Evolutionary conservation across 2,329 filamentous ascomycete species (phyloP).

Genomic region (Lasiodiplodia sp.): DNA sequence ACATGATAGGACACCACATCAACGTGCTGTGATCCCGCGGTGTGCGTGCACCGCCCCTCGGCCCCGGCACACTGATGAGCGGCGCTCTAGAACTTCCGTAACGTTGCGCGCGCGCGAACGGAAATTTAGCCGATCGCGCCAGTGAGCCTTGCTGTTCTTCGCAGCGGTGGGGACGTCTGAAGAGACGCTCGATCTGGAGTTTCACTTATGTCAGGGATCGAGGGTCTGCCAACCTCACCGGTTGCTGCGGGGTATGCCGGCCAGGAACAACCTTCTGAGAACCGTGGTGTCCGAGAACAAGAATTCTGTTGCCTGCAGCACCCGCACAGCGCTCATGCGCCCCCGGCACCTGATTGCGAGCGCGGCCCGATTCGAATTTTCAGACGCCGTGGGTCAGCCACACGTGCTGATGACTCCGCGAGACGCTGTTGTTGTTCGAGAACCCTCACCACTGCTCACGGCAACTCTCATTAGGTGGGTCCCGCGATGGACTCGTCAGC

Average conservation of each 20-base stretch:
- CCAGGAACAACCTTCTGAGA: conserved; percentile 1
- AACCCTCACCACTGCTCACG: conserved; percentile 6
- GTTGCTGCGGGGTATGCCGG: conserved; percentile 17
- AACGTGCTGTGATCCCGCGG: neutral
- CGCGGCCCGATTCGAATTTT: conserved; percentile 22
- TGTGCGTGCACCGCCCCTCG: neutral
- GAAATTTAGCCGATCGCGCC: conserved; percentile 14
- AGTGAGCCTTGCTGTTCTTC: neutral
- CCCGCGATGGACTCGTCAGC: neutral
- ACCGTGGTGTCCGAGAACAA: conserved; percentile 12
- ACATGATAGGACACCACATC: conserved; percentile 19
- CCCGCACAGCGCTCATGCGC: conserved; percentile 1
- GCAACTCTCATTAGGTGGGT: conserved; percentile 7
- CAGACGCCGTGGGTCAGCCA: neutral
- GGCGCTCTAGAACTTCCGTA: conserved; percentile 12
- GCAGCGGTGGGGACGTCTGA: conserved; percentile 13
- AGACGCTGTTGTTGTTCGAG: conserved; percentile 7
- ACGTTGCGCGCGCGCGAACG: conserved; percentile 4
- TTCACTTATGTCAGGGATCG: conserved; percentile 25
- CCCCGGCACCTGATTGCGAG: neutral
- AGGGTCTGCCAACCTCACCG: conserved; percentile 13
- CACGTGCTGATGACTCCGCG: conserved; percentile 15
- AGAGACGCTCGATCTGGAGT: conserved; percentile 20
- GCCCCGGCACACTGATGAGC: conserved; percentile 8
- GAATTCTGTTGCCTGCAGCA: conserved; percentile 24